Conservation (phyloP, 108 stramenopile species). For the Schizochytrium sp. region DNA sequence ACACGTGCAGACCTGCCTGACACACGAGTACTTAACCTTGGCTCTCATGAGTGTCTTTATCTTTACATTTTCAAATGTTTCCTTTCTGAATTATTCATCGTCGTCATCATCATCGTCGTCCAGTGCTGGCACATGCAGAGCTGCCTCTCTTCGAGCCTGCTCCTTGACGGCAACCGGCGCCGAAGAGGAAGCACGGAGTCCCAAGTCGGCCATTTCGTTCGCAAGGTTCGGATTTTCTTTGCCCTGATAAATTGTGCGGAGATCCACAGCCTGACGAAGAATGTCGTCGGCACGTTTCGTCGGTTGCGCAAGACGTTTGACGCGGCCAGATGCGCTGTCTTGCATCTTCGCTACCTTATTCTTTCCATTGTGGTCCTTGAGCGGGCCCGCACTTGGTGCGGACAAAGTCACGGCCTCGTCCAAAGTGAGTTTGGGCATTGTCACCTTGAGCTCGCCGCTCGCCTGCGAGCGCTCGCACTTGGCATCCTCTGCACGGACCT, state of each 20-base stretch:
- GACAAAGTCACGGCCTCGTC: conserved; percentile 34
- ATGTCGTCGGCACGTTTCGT: background rate
- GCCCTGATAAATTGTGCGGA: conserved; percentile 1
- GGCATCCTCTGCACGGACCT: conserved; percentile 47
- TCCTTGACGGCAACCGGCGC: background rate
- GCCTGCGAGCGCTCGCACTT: conserved; percentile 57
- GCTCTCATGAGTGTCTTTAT: no score
- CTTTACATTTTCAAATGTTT: no score
- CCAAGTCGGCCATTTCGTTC: conserved; percentile 22
- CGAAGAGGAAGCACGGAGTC: conserved; percentile 8
- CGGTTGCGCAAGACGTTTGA: background rate
- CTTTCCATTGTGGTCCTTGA: background rate
- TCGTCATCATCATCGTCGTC: conserved; percentile 27
- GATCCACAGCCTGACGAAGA: background rate
- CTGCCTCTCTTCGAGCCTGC: background rate
- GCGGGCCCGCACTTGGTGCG: background rate
- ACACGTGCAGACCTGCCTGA: no score
- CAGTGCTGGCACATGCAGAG: background rate
- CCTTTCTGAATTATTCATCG: no score
- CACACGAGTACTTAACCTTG: no score
- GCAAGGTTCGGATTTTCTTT: conserved; percentile 38
- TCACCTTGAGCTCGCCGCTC: conserved; percentile 63
- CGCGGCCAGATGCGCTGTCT: background rate
- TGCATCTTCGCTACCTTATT: no score
- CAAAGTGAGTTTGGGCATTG: conserved; percentile 61